Conservation (phyloP, 805 yeast species). For the Kodamaea jinghongensis region DNA sequence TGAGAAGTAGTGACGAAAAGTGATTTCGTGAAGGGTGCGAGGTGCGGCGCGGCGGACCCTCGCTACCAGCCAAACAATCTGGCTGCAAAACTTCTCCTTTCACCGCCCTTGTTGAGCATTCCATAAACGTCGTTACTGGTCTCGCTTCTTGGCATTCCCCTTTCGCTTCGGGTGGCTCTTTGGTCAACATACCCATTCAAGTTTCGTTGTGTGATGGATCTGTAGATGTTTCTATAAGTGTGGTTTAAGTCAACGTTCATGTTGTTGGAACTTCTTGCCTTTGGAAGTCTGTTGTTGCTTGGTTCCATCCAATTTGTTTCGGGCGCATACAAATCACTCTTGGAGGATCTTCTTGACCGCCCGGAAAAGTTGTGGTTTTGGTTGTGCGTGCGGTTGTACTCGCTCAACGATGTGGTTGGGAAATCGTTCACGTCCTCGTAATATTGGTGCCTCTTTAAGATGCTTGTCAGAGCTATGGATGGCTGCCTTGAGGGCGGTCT, state of each 20-base stretch:
- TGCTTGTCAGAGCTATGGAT: constrained; percentile 20
- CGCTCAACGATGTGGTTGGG: constrained; percentile 37
- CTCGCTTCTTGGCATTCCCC: not conserved
- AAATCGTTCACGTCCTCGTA: constrained; percentile 13
- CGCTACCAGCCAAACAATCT: constrained; percentile 40
- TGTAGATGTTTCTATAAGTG: constrained; percentile 35
- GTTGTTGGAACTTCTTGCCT: constrained; percentile 23
- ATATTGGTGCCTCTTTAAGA: constrained; percentile 8
- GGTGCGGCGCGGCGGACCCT: too few relatives aligned
- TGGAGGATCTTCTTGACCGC: constrained; percentile 34
- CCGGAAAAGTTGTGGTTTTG: not conserved
- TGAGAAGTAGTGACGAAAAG: too few relatives aligned
- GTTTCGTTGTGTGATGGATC: constrained; percentile 35
- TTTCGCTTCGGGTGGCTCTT: constrained; percentile 1
- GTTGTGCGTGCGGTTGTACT: constrained; percentile 28
- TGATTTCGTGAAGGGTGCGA: too few relatives aligned
- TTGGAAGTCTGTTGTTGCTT: constrained; percentile 11
- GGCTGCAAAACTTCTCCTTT: constrained; percentile 19
- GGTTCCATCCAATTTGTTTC: constrained; percentile 58
- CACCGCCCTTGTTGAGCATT: constrained; percentile 1
- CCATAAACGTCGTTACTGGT: too few relatives aligned
- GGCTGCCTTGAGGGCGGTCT: constrained; percentile 27
- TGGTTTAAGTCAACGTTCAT: constrained; percentile 22
- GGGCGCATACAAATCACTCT: constrained; percentile 39
- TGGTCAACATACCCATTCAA: constrained; percentile 17